Base-by-base conservation (phyloP, 2,329 filamentous ascomycete genomes). In the Pseudogymnoascus pannorum region DNA sequence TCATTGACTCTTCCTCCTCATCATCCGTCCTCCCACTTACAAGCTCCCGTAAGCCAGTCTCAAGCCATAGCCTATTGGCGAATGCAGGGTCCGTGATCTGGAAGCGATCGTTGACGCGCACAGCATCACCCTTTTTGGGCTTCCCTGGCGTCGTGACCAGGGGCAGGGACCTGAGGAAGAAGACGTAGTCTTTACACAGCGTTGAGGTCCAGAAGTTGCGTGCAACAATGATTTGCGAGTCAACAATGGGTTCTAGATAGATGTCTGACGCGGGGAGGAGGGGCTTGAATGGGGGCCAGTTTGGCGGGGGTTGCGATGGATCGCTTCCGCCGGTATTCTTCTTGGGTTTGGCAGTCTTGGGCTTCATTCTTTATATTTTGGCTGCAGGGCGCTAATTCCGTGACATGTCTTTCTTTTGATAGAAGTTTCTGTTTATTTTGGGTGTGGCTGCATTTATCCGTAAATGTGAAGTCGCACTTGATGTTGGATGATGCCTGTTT, bases 61-160 rank as follows among this genome's bases (percentile, higher is more conserved):
- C 80, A 48, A 81, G 79, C 92, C 92, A 97, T 12, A 97, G 74
- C 60, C 81, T 78, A 68, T 85, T 79, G 0, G 92, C 89, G 73
- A 97, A 96, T 0, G 66, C 73, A 26, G 83, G 75, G 75, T 97
- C 92, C 26, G 92, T 78, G 18, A 96, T 77, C 75, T 96, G 91
- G 68, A 88, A 96, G 9, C 93, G 85, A 72, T 97, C 93, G 72
- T 97, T 97, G 54, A 96, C 89, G 35, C 93, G 82, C 20, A 87
- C 78, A 0, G 87, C 87, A 59, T 89, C 82, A 60, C 84, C 87
- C 65, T 80, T 84, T 70, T 87, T 88, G 1, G 86, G 86, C 67
- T 80, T 82, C 0, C 80, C 81, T 0, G 86, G 86, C 2, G 87
- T 89, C 0, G 86, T 89, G 3, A 76, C 78, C 18, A 89, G 72